These are phyloP conservation scores for Sinapis alba DNA, from an alignment of 441 rosid genomes.

Conservation along the genomic window DNA sequence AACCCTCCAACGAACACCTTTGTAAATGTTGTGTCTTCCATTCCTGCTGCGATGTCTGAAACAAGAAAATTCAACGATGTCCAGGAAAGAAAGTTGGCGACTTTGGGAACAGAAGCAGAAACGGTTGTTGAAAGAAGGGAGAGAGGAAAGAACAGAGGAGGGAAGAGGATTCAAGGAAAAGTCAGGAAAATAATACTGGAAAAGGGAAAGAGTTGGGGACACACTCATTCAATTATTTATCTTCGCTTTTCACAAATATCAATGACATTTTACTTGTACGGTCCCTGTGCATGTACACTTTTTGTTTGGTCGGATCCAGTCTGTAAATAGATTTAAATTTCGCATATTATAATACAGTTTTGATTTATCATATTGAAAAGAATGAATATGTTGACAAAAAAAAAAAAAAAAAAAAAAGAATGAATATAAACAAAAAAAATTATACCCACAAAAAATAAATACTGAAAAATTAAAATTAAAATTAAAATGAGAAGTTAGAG, in stretches of 20 bases:
- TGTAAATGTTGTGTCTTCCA: constrained; percentile 74
- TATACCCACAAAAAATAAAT: too few species aligned
- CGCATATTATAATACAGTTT: neutral
- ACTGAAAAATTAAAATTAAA: too few species aligned
- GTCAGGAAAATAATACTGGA: constrained; percentile 42
- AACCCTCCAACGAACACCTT: constrained; percentile 79
- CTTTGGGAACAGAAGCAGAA: constrained; percentile 38
- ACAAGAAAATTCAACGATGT: constrained; percentile 24
- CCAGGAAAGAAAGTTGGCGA: constrained; percentile 23
- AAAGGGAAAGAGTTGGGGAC: constrained; percentile 48
- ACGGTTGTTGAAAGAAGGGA: constrained; percentile 46
- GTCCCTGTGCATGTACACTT: constrained; percentile 34
- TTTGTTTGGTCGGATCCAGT: constrained; percentile 22
- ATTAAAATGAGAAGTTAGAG: too few species aligned
- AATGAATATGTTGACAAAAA: too few species aligned
- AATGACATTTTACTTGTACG: constrained; percentile 32
- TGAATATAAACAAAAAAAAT: too few species aligned
- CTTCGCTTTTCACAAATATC: constrained; percentile 25
- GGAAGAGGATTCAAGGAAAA: constrained; percentile 43
- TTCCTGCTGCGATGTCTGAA: constrained; percentile 4
- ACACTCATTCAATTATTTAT: constrained; percentile 42
- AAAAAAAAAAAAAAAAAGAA: too few species aligned
- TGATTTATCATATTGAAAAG: too few species aligned
- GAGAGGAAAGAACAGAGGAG: constrained; percentile 29
- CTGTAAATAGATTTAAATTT: constrained; percentile 29